Conservation (phyloP, 129 eudicot species). For the Ambrosia trifida region DNA sequence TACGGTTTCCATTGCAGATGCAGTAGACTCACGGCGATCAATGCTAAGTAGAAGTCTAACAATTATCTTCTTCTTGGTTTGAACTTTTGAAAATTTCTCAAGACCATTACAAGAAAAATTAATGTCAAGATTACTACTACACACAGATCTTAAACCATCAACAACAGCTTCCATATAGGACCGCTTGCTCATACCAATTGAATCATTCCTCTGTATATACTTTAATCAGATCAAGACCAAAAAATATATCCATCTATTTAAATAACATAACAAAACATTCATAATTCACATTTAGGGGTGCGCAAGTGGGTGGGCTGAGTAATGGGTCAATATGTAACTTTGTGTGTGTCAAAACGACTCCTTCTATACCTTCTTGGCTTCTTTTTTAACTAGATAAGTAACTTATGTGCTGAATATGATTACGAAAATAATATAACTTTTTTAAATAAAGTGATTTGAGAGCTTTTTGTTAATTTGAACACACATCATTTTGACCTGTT, state of each 20-base stretch:
- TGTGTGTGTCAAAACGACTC: background rate
- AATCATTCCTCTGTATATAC: constrained; percentile 65
- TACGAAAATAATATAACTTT: background rate
- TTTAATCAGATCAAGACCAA: constrained; percentile 17
- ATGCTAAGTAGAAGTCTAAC: constrained; percentile 89
- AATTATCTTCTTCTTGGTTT: constrained; percentile 51
- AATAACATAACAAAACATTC: constrained; percentile 2
- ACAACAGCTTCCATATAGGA: constrained; percentile 86
- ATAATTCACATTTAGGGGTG: background rate
- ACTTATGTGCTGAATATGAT: background rate
- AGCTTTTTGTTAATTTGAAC: background rate
- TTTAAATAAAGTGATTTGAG: background rate
- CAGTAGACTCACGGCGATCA: constrained; percentile 84
- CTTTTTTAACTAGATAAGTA: background rate
- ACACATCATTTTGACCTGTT: background rate
- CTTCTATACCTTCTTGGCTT: background rate
- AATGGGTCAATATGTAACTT: background rate
- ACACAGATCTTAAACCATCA: constrained; percentile 73
- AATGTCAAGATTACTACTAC: constrained; percentile 43
- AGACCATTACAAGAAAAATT: constrained; percentile 38
- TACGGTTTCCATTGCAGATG: constrained; percentile 95
- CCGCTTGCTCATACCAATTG: constrained; percentile 81
- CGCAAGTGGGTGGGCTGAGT: background rate
- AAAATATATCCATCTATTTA: constrained; percentile 6
- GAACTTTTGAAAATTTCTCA: constrained; percentile 18